Evolutionary conservation across 2,329 filamentous ascomycete genomes (phyloP).

Genomic region (Pseudogymnoascus verrucosus): DNA sequence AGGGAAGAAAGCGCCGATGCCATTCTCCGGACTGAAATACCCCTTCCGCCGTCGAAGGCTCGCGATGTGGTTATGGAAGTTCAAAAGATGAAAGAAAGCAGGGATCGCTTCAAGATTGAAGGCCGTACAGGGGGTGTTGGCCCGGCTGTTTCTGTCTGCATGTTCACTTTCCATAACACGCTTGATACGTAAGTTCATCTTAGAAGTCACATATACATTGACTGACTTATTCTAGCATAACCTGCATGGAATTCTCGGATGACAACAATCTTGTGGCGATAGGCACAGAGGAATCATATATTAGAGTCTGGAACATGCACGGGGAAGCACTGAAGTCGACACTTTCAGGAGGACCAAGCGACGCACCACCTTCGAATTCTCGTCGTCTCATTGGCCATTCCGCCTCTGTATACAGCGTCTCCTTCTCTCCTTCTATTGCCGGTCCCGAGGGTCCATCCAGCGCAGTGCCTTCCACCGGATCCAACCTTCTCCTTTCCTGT

Average conservation of each 20-base stretch:
- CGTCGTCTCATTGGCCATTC: constrained; percentile 77
- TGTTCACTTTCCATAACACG: constrained; percentile 98
- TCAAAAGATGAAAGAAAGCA: constrained; percentile 84
- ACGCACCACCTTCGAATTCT: constrained; percentile 62
- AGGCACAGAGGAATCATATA: constrained; percentile 90
- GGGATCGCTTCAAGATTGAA: constrained; percentile 85
- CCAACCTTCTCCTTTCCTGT: constrained; percentile 76
- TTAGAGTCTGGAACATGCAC: constrained; percentile 87
- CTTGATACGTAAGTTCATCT: constrained; percentile 66
- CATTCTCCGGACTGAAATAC: constrained; percentile 69
- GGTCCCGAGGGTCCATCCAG: constrained; percentile 20
- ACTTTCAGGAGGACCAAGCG: constrained; percentile 50
- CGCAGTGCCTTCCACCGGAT: constrained; percentile 38
- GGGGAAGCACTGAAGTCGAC: constrained; percentile 70
- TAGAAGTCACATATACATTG: background rate
- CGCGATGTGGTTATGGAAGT: constrained; percentile 92
- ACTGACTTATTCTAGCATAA: constrained; percentile 49
- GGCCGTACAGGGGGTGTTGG: constrained; percentile 75
- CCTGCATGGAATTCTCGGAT: constrained; percentile 92
- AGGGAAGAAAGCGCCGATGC: constrained; percentile 81
- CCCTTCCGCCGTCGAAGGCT: constrained; percentile 78
- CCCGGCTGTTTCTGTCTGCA: constrained; percentile 78
- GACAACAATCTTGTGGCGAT: constrained; percentile 81
- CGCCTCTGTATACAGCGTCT: constrained; percentile 78
- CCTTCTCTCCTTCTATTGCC: constrained; percentile 56